Conservation (phyloP, 305 asterid species). For the Solanum hybrid region DNA sequence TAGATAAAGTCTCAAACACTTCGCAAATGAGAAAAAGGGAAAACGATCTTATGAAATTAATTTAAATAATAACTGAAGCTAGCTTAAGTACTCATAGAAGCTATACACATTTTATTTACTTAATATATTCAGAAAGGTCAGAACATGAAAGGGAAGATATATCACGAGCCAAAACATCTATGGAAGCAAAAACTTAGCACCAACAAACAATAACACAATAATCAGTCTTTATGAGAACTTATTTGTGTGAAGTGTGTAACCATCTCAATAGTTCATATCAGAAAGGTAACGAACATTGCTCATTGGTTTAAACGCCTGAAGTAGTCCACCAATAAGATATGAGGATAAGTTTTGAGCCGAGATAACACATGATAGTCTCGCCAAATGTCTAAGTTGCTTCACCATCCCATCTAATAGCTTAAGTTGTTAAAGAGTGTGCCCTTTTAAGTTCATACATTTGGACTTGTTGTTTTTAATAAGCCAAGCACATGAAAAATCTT, state of each 20-base stretch:
- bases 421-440: not conserved
- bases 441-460: not conserved
- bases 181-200: not conserved
- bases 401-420: not conserved
- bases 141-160: too few relatives aligned
- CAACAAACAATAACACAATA: not conserved
- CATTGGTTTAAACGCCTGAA: not conserved
- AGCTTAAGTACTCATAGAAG: not conserved
- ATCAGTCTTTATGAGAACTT: too few relatives aligned
- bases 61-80: not conserved
- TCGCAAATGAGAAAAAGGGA: not conserved
- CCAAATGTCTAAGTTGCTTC: not conserved
- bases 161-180: too few relatives aligned
- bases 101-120: not conserved
- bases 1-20: not conserved
- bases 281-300: not conserved
- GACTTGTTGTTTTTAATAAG: not conserved
- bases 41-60: not conserved
- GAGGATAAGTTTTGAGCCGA: not conserved
- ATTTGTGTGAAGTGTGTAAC: not conserved
- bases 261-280: not conserved
- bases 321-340: not conserved
- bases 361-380: not conserved
- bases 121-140: not conserved
- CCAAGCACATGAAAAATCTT: not conserved